Evolutionary conservation across 164 flowering plant species (phyloP), one percentile per base, ranked within the genome.

Genomic region (Tetracentron sinense): DNA sequence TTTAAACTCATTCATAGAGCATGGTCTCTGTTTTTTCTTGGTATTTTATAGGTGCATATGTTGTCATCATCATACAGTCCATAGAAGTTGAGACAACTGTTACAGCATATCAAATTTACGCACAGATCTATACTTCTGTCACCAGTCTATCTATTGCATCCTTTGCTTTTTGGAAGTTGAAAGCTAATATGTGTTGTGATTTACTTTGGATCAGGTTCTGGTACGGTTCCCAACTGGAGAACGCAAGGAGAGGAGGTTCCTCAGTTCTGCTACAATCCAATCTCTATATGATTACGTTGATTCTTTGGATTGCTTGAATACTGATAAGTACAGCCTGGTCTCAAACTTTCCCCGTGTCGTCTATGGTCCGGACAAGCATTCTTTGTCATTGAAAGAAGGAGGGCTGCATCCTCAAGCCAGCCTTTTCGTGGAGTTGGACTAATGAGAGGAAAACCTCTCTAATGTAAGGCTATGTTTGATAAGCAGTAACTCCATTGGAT

Each of bases 401-500:
- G 96, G 97, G 25, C 78, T 92, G 78, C 97, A 94, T 79, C 96
- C 97, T 64, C 99, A 94, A 74, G 99, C 96, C 66, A 87, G 96
- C 75, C 83, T 90, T 49, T 90, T 86, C 73, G 87, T 90, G 66
- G 92, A 90, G 78, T 73, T 81, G 56, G 77, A 81, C 69, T 79
- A 76, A 47, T 76, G 65, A 77, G 68, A 59, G 61, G 27, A 60
- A 42, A 16, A 51, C 23, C 63, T 42, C 33, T n/a, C 20, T 1
- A 17, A 31, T 28, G 59, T 42, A 53, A 14, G 16, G 62, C 17
- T 26, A 48, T 12, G n/a, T n/a, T n/a, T n/a, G n/a, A n/a, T n/a
- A n/a, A n/a, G n/a, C n/a, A n/a, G n/a, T n/a, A n/a, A n/a, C n/a
- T n/a, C n/a, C n/a, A n/a, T n/a, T n/a, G n/a, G n/a, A n/a, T n/a